Base-by-base conservation (phyloP, 495 filamentous ascomycete genomes). In the Aspergillus kassunensis region DNA sequence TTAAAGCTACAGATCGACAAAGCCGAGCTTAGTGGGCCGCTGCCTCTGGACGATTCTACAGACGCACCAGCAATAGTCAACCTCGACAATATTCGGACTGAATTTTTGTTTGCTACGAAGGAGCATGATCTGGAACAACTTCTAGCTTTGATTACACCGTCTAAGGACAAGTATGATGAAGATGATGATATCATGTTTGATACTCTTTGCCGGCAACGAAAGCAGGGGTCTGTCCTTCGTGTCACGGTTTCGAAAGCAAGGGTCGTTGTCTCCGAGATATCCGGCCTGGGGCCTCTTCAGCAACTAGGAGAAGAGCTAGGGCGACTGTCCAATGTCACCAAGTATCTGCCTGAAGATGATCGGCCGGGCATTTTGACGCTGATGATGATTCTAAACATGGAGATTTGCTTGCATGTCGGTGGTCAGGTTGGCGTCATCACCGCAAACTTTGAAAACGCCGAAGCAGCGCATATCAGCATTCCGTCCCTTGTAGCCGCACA, bases 161-260 rank as follows among this genome's bases (percentile, higher is more conserved):
- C 91, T 2, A 91, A 89, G 54, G 82, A 93, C 66, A 91, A 89
- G 56, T 97, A 95, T 60, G 91, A 95, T 49, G 81, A 87, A 39
- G 87, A 91, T 54, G 91, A 96, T 58, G 95, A 97, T 61, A 96
- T 99, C 51, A 82, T 99, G 72, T 76, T 97, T 10, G 93, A 97
- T 53, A 96, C 88, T 0, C 77, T 99, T 2, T 71, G 97, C 19
- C 79, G 88, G n/a, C 95, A 99, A 66, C 76, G 95, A 47, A 81
- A 83, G 58, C 91, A 97, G 64, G 95, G 92, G 2, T 80, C 86
- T n/a, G 86, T 97, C 15, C 76, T 95, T 37, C 85, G 89, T 31
- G 63, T 86, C 19, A 83, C 79, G 4, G 66, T 93, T 16, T 78
- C 78, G n/a, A 77, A 69, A 19, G 59, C 89, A 19, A 81, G 81